Evolutionary conservation across 768 basidiomycete species (phyloP).

Genomic region (Tulasnella sp.): DNA sequence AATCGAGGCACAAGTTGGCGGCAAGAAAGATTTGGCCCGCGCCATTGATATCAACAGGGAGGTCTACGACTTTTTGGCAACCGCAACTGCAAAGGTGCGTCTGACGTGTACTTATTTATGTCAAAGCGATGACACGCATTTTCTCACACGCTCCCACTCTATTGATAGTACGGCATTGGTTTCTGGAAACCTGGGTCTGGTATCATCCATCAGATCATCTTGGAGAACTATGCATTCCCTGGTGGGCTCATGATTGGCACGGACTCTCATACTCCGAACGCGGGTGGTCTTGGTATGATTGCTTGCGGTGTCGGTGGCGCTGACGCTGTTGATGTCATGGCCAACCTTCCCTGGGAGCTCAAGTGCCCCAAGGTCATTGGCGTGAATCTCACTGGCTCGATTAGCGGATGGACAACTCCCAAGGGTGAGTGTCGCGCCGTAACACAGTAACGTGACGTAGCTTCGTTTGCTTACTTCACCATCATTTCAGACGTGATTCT

Average conservation of each 20-base stretch:
- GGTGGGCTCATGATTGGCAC: conserved; percentile 99
- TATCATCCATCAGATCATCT: conserved; percentile 98
- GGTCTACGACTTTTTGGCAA: conserved; percentile 98
- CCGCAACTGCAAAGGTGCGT: conserved; percentile 79
- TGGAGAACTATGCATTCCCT: conserved; percentile 99
- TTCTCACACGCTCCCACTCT: background rate
- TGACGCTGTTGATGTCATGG: conserved; percentile 99
- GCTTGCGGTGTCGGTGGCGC: conserved; percentile 99
- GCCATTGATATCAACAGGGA: conserved; percentile 94
- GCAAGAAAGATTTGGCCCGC: conserved; percentile 84
- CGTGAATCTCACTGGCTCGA: conserved; percentile 91
- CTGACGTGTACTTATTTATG: background rate
- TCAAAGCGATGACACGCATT: background rate
- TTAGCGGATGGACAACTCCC: conserved; percentile 93
- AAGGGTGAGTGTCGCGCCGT: conserved; percentile 51
- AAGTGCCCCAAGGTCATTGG: conserved; percentile 99
- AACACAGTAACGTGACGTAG: background rate
- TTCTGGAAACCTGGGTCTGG: conserved; percentile 99
- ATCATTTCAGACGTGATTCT: conserved; percentile 75
- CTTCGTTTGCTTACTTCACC: conserved; percentile 14
- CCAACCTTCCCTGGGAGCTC: conserved; percentile 94
- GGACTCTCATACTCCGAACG: conserved; percentile 98
- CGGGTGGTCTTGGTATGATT: conserved; percentile 98
- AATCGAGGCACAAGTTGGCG: conserved; percentile 93
- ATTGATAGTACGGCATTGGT: conserved; percentile 80